These are phyloP conservation scores for Cordyceps militaris DNA, from an alignment of 2,329 filamentous ascomycete species.

Conservation along the genomic window DNA sequence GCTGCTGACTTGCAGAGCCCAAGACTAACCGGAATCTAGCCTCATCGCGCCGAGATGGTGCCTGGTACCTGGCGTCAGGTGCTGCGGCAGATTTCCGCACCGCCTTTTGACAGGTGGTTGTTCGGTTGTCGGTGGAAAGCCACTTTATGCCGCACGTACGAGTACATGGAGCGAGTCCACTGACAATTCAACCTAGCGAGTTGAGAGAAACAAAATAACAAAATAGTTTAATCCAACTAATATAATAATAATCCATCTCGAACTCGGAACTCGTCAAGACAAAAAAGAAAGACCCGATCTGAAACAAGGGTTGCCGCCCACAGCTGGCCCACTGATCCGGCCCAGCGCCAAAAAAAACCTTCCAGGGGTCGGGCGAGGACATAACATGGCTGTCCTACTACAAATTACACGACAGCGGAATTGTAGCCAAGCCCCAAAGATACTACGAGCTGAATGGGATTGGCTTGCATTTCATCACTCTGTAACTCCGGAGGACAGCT, in stretches of 20 bases:
- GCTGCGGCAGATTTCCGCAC: neutral
- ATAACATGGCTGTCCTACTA: neutral
- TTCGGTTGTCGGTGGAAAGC: too few species aligned
- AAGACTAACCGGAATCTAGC: neutral
- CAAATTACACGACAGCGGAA: neutral
- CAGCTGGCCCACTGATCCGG: constrained; percentile 2
- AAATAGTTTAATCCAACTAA: neutral
- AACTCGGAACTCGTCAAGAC: neutral
- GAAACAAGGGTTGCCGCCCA: constrained; percentile 9
- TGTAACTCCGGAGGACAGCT: neutral
- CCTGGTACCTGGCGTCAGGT: neutral
- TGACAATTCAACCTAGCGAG: neutral
- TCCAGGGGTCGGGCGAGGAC: neutral
- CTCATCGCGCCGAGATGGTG: neutral
- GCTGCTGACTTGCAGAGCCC: neutral
- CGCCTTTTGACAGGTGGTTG: too few species aligned
- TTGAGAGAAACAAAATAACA: neutral
- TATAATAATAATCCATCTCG: neutral
- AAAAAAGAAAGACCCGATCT: constrained; percentile 8
- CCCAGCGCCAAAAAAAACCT: neutral
- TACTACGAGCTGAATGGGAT: neutral
- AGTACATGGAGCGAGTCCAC: neutral
- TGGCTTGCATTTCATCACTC: neutral
- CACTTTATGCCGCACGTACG: neutral
- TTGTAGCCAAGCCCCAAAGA: neutral